These are phyloP conservation scores for Fusarium zealandicum DNA, from an alignment of 2,329 filamentous ascomycete genomes.

Conservation along the genomic window DNA sequence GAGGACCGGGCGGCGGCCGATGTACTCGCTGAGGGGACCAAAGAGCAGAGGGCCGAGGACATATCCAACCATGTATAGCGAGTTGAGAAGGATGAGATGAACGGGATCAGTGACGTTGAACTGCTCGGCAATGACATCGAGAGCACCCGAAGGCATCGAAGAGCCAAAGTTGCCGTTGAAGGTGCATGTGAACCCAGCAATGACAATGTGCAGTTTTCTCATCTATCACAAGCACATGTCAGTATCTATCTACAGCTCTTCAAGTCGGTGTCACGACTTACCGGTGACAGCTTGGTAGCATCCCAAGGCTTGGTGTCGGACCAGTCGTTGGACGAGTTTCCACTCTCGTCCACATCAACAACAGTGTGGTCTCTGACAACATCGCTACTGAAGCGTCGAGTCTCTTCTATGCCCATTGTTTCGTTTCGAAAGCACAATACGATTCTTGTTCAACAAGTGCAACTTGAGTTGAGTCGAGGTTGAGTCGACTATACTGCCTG, in stretches of 20 bases:
- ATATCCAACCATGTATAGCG: conserved; percentile 48
- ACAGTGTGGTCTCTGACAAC: conserved; percentile 3
- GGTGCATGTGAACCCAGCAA: conserved; percentile 48
- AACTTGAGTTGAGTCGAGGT: neutral
- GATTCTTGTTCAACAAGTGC: neutral
- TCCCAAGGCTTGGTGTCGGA: conserved; percentile 35
- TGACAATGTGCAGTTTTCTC: conserved; percentile 46
- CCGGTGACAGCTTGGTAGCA: conserved; percentile 44
- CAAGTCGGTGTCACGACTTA: conserved; percentile 13
- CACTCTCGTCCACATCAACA: conserved; percentile 13
- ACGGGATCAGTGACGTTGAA: conserved; percentile 40
- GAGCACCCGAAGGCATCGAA: conserved; percentile 48
- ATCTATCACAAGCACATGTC: conserved; percentile 13
- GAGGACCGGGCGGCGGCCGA: conserved; percentile 46
- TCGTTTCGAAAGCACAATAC: neutral
- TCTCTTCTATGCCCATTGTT: conserved; percentile 20
- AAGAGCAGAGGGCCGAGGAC: conserved; percentile 47
- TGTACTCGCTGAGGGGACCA: conserved; percentile 47
- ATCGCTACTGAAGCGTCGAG: conserved; percentile 14
- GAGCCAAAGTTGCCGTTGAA: conserved; percentile 49
- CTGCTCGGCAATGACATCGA: conserved; percentile 44
- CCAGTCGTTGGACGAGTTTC: conserved; percentile 33
- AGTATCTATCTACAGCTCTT: neutral
- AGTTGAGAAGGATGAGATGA: conserved; percentile 46
- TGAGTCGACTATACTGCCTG: neutral